Base-by-base conservation (phyloP, 306 rosid species). In the Trifolium dubium region DNA sequence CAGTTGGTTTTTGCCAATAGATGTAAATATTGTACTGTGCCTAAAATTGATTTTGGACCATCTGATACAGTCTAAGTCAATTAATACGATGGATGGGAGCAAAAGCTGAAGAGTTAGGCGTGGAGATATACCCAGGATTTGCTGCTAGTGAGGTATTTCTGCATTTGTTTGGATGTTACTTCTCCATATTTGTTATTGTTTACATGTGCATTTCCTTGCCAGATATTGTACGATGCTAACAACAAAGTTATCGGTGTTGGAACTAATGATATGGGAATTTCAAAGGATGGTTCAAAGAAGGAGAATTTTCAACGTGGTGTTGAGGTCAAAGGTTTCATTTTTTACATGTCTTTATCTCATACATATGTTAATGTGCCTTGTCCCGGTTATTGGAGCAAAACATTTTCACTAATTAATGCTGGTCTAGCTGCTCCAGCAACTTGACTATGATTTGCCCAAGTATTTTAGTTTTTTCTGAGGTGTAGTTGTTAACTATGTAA, bases 111-210 rank as follows among this genome's bases (percentile, higher is more conserved):
- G 96, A 89, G 78, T 75, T 93, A 85, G 98, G 98, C 43, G 88
- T 93, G 63, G 98, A 93, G 85, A 89, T 93, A 85, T 93, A 89
- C 83, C 96, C 97, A 60, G 97, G 98, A 69, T 93, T 93, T 82
- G 92, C 96, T 78, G 98, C 97, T 66, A 91, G 93, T 72, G 96
- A 93, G 96, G 98, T 93, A 85, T 81, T 64, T 69, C 64, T 6
- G 51, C 63, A 50, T 41, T 73, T 66, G 32, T 51, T 80, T 51
- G 75, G 71, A 30, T 72, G 47, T 15, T 54, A 18, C 58, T 74
- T 40, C 61, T 81, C 67, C 56, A 41, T 61, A 66, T 72, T 44
- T 56, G 30, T 72, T 76, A 49, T 40, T 73, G 64, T 46, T 74
- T 58, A 69, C 6, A 37, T 44, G n/a, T 75, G 51, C 40, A 49